A percentile compares a stretch with the other conserved stretches of the same genome.
phyloP scores from a whole-genome alignment of 1,284 basidiomycete genomes.

The Ustilago crameri region DNA sequence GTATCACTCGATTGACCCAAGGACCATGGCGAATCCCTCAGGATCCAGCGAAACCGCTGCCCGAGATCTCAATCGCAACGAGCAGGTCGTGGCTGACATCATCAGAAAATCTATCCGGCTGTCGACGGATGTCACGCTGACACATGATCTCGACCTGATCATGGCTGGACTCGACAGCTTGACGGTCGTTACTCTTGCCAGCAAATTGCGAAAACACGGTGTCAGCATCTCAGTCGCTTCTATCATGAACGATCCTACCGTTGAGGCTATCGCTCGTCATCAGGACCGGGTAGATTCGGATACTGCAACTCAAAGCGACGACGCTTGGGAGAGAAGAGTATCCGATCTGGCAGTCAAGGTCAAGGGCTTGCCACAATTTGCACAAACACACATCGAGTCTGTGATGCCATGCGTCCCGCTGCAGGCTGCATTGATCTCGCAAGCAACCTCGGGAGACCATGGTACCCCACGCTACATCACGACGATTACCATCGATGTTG shows the following conservation, averaged over 20 bases:
- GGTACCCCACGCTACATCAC: slow-evolving; percentile 53
- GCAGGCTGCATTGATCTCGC: slow-evolving; percentile 55
- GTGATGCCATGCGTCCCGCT: slow-evolving; percentile 56
- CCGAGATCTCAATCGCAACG: slow-evolving; percentile 26
- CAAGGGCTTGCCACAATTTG: slow-evolving; percentile 11
- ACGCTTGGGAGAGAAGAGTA: slow-evolving; percentile 13
- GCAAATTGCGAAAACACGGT: slow-evolving; percentile 42
- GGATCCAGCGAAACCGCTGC: slow-evolving; percentile 1
- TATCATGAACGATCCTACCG: slow-evolving; percentile 48
- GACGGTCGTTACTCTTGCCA: slow-evolving; percentile 53
- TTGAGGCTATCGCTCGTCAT: slow-evolving; percentile 45
- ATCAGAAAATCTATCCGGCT: slow-evolving; percentile 23
- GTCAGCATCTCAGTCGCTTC: slow-evolving; percentile 32
- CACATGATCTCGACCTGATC: slow-evolving; percentile 42
- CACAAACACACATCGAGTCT: slow-evolving; percentile 4
- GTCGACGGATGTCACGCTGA: slow-evolving; percentile 15
- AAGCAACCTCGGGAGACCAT: slow-evolving; percentile 30
- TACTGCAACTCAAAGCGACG: background rate
- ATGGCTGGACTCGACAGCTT: slow-evolving; percentile 61
- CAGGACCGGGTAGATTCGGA: background rate
- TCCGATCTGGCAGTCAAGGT: slow-evolving; percentile 18
- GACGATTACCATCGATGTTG: slow-evolving; percentile 34
- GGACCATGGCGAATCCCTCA: slow-evolving; percentile 3
- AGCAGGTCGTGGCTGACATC: slow-evolving; percentile 37
- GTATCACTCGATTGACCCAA: slow-evolving; percentile 30